phyloP scores from a whole-genome alignment of 495 filamentous ascomycete species.

The Trichoderma orchidacearum region DNA sequence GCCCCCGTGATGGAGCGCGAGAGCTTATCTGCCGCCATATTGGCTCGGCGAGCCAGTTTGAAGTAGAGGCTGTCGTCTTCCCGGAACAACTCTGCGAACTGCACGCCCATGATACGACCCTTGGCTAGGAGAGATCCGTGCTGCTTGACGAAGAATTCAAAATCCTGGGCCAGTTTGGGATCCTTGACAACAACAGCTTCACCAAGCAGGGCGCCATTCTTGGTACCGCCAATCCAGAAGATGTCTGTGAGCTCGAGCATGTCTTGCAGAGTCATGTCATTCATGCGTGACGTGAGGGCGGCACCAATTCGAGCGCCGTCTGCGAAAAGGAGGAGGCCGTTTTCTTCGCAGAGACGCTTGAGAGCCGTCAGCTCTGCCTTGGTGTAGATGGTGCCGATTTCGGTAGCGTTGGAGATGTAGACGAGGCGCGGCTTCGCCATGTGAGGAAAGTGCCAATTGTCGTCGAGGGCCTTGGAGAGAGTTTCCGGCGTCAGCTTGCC shows the following conservation, averaged over 20 bases:
- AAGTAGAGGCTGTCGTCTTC: conserved; percentile 1
- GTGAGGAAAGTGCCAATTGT: conserved; percentile 4
- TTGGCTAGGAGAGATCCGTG: conserved; percentile 1
- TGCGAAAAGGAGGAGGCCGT: background rate
- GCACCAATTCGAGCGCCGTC: conserved; percentile 2
- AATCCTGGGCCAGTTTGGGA: background rate
- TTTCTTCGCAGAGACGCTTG: background rate
- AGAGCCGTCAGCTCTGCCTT: background rate
- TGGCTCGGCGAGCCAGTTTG: background rate
- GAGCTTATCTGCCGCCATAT: background rate
- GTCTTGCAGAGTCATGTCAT: conserved; percentile 2
- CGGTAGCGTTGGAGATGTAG: conserved; percentile 4
- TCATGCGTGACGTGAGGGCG: background rate
- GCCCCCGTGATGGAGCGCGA: background rate
- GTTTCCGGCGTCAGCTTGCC: conserved; percentile 1
- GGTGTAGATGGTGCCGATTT: conserved; percentile 3
- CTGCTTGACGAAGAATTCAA: conserved; percentile 5
- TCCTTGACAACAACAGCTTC: conserved; percentile 3
- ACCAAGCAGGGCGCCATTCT: conserved; percentile 1
- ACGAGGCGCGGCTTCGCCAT: conserved; percentile 3
- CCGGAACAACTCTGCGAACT: conserved; percentile 1
- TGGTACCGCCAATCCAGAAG: conserved; percentile 4
- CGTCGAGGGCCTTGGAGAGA: background rate
- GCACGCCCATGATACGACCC: conserved; percentile 1
- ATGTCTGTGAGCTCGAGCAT: conserved; percentile 2